Evolutionary conservation across 352 stramenopile species (phyloP).

Genomic region (Phytopythium montanum): DNA sequence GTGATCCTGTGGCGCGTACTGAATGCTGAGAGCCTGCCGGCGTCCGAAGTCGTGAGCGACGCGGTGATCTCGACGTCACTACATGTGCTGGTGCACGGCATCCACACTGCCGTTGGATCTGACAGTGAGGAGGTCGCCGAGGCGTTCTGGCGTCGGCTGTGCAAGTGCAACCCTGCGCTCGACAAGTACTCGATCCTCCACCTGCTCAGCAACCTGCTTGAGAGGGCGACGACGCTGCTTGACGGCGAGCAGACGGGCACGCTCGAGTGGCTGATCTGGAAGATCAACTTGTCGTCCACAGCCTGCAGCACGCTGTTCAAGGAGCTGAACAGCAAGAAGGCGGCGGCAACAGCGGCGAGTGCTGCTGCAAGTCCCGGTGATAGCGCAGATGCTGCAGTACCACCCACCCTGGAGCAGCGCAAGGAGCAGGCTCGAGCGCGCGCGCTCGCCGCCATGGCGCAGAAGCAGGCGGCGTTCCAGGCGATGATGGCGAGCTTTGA

Average conservation of each 20-base stretch:
- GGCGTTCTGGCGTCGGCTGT: slow-evolving; percentile 54
- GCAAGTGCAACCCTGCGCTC: slow-evolving; percentile 22
- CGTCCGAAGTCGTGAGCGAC: slow-evolving; percentile 54
- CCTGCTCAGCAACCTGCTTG: slow-evolving; percentile 49
- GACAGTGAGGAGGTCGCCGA: slow-evolving; percentile 6
- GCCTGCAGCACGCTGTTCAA: slow-evolving; percentile 35
- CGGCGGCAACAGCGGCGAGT: slow-evolving; percentile 17
- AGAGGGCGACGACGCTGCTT: slow-evolving; percentile 37
- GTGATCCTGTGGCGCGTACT: slow-evolving; percentile 62
- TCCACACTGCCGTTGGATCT: slow-evolving; percentile 46
- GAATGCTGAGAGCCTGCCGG: slow-evolving; percentile 23
- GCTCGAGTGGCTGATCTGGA: slow-evolving; percentile 73
- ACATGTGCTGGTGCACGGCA: slow-evolving; percentile 74
- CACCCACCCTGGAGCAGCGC: slow-evolving; percentile 64
- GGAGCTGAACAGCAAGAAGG: slow-evolving; percentile 27
- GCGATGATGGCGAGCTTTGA: slow-evolving; percentile 69
- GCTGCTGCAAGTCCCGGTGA: slow-evolving; percentile 12
- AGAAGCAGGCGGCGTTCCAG: slow-evolving; percentile 81
- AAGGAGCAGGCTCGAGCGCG: slow-evolving; percentile 78
- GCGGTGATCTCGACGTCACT: slow-evolving; percentile 81
- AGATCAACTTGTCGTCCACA: slow-evolving; percentile 42
- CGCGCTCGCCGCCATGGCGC: slow-evolving; percentile 75
- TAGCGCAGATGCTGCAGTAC: slow-evolving; percentile 5
- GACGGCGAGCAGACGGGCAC: slow-evolving; percentile 75
- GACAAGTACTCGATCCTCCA: slow-evolving; percentile 45